These are phyloP conservation scores for Sugiyamaella chiloensis DNA, from an alignment of 805 yeast species.

Conservation along the genomic window DNA sequence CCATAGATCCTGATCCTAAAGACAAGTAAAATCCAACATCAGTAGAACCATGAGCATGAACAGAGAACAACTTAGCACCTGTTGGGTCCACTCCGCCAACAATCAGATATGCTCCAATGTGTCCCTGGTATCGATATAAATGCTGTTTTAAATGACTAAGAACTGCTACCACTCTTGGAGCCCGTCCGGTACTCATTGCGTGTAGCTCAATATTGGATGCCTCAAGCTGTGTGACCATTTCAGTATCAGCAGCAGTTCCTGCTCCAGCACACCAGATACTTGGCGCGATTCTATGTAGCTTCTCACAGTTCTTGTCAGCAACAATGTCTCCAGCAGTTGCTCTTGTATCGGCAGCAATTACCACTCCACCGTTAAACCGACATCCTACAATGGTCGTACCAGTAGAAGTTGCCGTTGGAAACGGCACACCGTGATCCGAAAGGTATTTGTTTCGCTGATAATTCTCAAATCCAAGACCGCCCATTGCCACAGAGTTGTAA, in stretches of 20 bases:
- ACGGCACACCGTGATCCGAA: constrained; percentile 65
- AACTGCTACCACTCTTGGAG: constrained; percentile 91
- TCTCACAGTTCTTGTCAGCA: constrained; percentile 97
- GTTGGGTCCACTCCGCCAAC: constrained; percentile 98
- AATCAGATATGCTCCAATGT: constrained; percentile 93
- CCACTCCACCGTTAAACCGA: constrained; percentile 88
- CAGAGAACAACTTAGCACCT: constrained; percentile 87
- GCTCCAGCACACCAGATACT: constrained; percentile 99
- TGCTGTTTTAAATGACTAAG: constrained; percentile 93
- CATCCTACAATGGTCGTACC: constrained; percentile 99
- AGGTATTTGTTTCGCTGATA: constrained; percentile 82
- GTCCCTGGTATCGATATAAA: constrained; percentile 94
- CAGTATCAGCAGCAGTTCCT: constrained; percentile 99
- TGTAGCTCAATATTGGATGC: constrained; percentile 90
- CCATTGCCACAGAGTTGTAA: constrained; percentile 56
- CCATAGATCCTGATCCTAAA: constrained; percentile 94
- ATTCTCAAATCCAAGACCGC: constrained; percentile 91
- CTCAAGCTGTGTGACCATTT: constrained; percentile 92
- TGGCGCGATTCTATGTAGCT: constrained; percentile 85
- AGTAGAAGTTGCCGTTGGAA: constrained; percentile 91
- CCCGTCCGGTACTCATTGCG: constrained; percentile 74
- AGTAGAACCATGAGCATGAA: constrained; percentile 97
- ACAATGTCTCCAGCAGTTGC: constrained; percentile 96
- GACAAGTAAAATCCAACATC: constrained; percentile 93
- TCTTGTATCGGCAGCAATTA: constrained; percentile 97